phyloP scores from a whole-genome alignment of 1,284 basidiomycete genomes.

The Phylloporus sp. region DNA sequence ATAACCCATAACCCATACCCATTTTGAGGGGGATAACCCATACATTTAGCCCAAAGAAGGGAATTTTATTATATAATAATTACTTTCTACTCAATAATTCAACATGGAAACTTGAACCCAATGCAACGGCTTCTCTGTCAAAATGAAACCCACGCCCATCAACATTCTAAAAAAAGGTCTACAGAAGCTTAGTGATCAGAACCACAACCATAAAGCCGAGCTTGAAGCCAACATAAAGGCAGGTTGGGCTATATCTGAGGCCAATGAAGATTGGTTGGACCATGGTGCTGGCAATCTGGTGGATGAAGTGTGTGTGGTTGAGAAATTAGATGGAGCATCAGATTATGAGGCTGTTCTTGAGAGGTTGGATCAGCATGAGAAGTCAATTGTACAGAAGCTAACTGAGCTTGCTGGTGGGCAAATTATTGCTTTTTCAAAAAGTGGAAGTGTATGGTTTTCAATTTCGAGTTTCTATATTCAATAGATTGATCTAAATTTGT shows the following conservation, averaged over 20 bases:
- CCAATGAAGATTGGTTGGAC: slow-evolving; percentile 16
- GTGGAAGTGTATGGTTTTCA: neutral
- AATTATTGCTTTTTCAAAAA: slow-evolving; percentile 6
- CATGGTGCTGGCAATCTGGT: slow-evolving; percentile 16
- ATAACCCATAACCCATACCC: too few relatives aligned
- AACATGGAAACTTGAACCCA: too few relatives aligned
- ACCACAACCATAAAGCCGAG: neutral
- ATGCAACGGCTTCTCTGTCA: too few relatives aligned
- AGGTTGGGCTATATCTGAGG: neutral
- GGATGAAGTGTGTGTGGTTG: slow-evolving; percentile 12
- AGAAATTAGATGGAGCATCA: slow-evolving; percentile 1
- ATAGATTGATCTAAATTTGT: neutral
- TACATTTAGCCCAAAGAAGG: too few relatives aligned
- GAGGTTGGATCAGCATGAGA: neutral
- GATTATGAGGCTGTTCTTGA: slow-evolving; percentile 12
- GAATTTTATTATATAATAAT: too few relatives aligned
- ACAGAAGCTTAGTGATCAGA: neutral
- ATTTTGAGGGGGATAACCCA: too few relatives aligned
- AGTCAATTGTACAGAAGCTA: slow-evolving; percentile 9
- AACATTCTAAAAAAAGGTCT: neutral
- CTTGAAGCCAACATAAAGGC: slow-evolving; percentile 2
- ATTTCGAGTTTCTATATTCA: neutral
- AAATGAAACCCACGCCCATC: neutral
- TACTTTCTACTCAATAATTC: too few relatives aligned
- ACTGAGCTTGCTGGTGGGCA: neutral